Evolutionary conservation across 345 rosid genomes (phyloP), one percentile per base, ranked within the genome.

Genomic region (Erysimum cheiranthoides): DNA sequence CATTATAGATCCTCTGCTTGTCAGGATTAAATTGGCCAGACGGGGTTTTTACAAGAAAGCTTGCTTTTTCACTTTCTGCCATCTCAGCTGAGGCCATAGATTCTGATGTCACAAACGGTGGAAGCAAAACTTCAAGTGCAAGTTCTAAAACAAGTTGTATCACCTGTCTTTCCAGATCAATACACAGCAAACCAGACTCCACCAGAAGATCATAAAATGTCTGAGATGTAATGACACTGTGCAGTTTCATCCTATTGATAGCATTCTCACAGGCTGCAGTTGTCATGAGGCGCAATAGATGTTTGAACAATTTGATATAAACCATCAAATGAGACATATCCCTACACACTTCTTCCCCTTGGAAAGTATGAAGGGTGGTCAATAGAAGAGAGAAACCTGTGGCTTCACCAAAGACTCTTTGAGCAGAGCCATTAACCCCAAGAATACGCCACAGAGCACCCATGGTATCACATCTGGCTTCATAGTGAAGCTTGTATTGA

Each of bases 381-480:
- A 91, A 77, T 58, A 93, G 82, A 81, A 93, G 94, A 76, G 98
- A 93, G 82, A 93, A 91, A 36, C 98, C 98, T 45, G 97, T 88
- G 63, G 90, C 87, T 84, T 93, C 98, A 76, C 96, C 98, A 80
- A 93, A 93, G 50, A 88, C 85, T 81, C 84, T 85, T 76, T 88
- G 93, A 47, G 90, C 89, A 68, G 94, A 87, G 65, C 69, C 84
- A 78, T 89, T 93, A 62, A 80, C 82, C 45, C 97, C 91, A 75
- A 93, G 43, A 79, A 91, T 86, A 39, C 97, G 96, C 96, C 98
- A 93, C 67, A 93, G 73, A 50, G 91, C 76, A 17, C 94, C 93
- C 96, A 93, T 88, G 16, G 84, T 85, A 79, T 93, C 98, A 78
- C 97, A 93, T 84, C 71, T 89, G 67, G 96, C 92, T 80, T 89